Evolutionary conservation across 75 land plant genomes (phyloP), one percentile per base, ranked within the genome.

Genomic region (Sequoiadendron giganteum): DNA sequence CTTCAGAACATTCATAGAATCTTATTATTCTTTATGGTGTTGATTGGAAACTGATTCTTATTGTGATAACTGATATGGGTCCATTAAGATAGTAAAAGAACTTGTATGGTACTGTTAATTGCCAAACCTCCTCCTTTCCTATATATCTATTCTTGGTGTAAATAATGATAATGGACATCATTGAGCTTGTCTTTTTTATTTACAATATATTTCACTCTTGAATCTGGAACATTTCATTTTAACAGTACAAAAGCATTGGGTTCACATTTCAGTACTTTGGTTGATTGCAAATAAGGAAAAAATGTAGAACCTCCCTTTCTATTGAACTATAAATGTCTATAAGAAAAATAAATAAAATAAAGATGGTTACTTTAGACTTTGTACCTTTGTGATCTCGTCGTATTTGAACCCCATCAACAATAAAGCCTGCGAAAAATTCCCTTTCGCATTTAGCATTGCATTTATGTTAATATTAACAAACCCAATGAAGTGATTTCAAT

Each of bases 311-410:
- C 40, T 18, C 45, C 16, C 49, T 80, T 2, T 28, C 28, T 30
- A 81, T 81, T 81, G 0, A 25, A 45, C 40, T 15, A 28, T 28
- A 81, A 45, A n/a, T 6, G 10, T 81, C 10, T 28, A 81, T 45
- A 11, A 81, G 25, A 25, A 28, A 3, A 43, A 43, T 28, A 25
- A 21, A n/a, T 81, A 81, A 28, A 28, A 8, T 25, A 81, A 81
- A 45, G 49, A 28, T 45, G 49, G n/a, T 81, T 81, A 45, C 47
- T 45, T 45, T 16, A 45, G 30, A 81, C 14, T 81, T 18, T 21
- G 43, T 85, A 90, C 91, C 88, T 88, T 88, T 34, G 54, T 36
- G 16, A 84, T 83, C 86, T 90, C 91, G 36, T 90, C 86, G 47
- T 42, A 9, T 49, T 88, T 72, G 75, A 90, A 90, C 39, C 91